These are phyloP conservation scores for Fraxinus americana DNA, from an alignment of 257 asterid genomes.

Conservation along the genomic window DNA sequence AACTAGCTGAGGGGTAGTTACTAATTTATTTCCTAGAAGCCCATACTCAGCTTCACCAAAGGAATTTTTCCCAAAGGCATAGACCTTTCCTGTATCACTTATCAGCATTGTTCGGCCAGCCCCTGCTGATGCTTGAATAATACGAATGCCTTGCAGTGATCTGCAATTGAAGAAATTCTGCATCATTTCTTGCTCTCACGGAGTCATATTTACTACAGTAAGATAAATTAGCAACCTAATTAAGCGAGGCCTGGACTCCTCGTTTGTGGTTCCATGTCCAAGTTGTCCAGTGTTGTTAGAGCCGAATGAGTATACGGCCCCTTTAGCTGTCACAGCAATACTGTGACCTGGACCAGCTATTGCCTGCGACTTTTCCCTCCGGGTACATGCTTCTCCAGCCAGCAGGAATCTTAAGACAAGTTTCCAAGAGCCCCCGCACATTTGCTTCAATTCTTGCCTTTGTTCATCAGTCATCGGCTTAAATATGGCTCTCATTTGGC, in stretches of 20 bases:
- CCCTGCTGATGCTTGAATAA: slow-evolving; percentile 95
- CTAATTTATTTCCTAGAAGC: slow-evolving; percentile 66
- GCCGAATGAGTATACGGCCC: slow-evolving; percentile 86
- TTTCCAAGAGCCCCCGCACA: slow-evolving; percentile 96
- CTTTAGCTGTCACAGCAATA: slow-evolving; percentile 79
- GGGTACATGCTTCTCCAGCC: slow-evolving; percentile 85
- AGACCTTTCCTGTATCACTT: slow-evolving; percentile 79
- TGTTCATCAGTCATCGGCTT: slow-evolving; percentile 76
- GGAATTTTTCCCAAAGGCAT: slow-evolving; percentile 87
- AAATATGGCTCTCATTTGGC: slow-evolving; percentile 87
- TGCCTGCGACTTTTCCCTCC: slow-evolving; percentile 97
- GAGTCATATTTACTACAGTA: slow-evolving; percentile 13
- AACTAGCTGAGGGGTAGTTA: slow-evolving; percentile 74
- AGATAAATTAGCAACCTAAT: slow-evolving; percentile 55
- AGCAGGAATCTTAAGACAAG: slow-evolving; percentile 84
- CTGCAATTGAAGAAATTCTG: slow-evolving; percentile 53
- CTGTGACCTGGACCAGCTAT: slow-evolving; percentile 99
- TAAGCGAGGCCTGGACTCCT: slow-evolving; percentile 70
- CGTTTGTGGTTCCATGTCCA: slow-evolving; percentile 78
- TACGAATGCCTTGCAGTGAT: slow-evolving; percentile 81
- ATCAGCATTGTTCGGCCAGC: slow-evolving; percentile 90
- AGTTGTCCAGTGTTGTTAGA: slow-evolving; percentile 93
- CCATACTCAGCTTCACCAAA: slow-evolving; percentile 89
- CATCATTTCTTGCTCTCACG: background rate
- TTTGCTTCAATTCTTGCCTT: slow-evolving; percentile 59